Percentiles rank a stretch among this genome's conserved stretches.
Evolutionary conservation across 495 filamentous ascomycete species (phyloP).

Genomic region (Xylaria palmicola): DNA sequence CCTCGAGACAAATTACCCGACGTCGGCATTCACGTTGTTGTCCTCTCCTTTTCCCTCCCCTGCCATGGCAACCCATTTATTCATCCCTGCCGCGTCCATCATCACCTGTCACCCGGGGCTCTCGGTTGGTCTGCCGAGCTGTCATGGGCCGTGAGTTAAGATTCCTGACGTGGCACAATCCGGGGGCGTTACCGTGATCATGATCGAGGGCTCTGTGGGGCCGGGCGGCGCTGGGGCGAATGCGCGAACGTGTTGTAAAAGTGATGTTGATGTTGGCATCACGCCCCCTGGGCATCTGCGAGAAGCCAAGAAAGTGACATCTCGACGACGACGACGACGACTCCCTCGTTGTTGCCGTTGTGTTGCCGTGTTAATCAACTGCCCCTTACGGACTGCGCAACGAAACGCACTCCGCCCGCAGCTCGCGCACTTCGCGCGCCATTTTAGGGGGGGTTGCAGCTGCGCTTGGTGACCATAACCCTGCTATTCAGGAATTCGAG

Average conservation of each 20-base stretch:
- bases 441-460: no score
- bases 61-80: conserved; percentile 49
- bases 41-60: conserved; percentile 45
- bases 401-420: no score
- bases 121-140: no score
- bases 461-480: neutral
- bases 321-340: conserved; percentile 39
- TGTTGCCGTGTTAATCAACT: neutral
- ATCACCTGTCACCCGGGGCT: no score
- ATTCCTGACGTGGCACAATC: conserved; percentile 45
- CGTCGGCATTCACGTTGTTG: neutral
- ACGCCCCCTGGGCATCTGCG: conserved; percentile 38
- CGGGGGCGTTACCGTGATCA: conserved; percentile 42
- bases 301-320: conserved; percentile 38
- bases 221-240: no score
- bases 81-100: conserved; percentile 41
- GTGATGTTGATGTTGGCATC: conserved; percentile 47
- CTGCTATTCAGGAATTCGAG: neutral
- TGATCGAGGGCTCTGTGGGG: conserved; percentile 38
- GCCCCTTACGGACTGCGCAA: no score
- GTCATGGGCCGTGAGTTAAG: conserved; percentile 40
- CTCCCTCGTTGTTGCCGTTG: conserved; percentile 16
- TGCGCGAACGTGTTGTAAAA: conserved; percentile 45
- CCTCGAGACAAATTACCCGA: neutral
- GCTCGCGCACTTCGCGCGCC: no score